Evolutionary conservation across 306 rosid genomes (phyloP).

Genomic region (Acacia crassicarpa): DNA sequence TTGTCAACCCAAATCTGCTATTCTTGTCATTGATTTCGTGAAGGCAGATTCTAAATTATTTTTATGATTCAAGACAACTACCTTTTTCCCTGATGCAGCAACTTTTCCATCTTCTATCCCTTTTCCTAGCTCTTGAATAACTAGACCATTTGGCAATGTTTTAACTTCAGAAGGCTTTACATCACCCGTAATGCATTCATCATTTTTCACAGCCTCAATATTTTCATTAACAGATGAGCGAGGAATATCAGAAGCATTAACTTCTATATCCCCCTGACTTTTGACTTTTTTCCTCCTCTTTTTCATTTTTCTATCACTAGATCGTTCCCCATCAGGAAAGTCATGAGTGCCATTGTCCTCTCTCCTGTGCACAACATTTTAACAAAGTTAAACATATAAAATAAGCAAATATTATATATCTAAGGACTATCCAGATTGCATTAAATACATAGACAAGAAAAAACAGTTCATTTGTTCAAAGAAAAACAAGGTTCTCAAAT

Average conservation of each 20-base stretch:
- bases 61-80: constrained; percentile 33
- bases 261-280: constrained; percentile 41
- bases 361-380: constrained; percentile 42
- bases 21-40: background rate
- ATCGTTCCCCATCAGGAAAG: constrained; percentile 40
- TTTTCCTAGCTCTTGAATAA: constrained; percentile 59
- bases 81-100: constrained; percentile 74
- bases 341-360: constrained; percentile 28
- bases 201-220: constrained; percentile 20
- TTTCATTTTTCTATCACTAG: constrained; percentile 44
- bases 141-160: constrained; percentile 56
- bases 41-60: constrained; percentile 3
- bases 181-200: constrained; percentile 30
- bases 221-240: constrained; percentile 34
- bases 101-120: constrained; percentile 66
- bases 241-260: constrained; percentile 34
- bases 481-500: background rate
- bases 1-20: constrained; percentile 17
- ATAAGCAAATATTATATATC: constrained; percentile 9
- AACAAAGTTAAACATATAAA: constrained; percentile 24
- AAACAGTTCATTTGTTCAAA: background rate
- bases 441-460: background rate
- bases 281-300: constrained; percentile 64
- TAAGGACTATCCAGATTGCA: background rate
- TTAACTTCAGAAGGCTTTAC: constrained; percentile 45